Base-by-base conservation (phyloP, 2,329 filamentous ascomycete genomes). In the Sporothrix humicola region DNA sequence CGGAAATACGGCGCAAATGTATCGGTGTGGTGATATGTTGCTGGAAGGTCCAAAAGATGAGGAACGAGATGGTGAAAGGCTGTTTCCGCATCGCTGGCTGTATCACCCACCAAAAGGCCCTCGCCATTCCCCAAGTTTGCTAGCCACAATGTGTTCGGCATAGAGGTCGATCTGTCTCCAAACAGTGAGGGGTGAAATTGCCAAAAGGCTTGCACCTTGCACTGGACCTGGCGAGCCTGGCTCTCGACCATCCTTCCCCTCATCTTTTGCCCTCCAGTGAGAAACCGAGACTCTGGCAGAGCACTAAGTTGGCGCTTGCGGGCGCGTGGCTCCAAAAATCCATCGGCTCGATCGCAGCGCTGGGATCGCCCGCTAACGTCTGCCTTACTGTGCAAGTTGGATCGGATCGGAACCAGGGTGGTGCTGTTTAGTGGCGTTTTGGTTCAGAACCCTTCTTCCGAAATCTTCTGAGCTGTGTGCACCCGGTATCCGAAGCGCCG, bases 401-500 rank as follows among this genome's bases (percentile, higher is more conserved):
- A 37, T 37, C 58, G 58, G 69, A 42, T 72, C 58, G 58, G 69
- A 65, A 65, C 54, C 26, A 71, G 58, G 46, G n/a, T 65, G 46
- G 46, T 26, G 58, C 17, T 15, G 1, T 42, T 37, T 59, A 65
- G 69, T 48, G 69, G 7, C 23, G 56, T 26, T 58, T 70, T 37
- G 31, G 42, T 17, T 20, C 46, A 52, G 26, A 65, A 23, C 26
- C 42, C 50, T 31, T 58, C 58, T 65, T 63, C 69, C 56, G 69
- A 65, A 46, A 42, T 58, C 42, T 31, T n/a, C 8, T 58, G 31
- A n/a, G 23, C 37, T 10, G 15, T 37, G n/a, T 63, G 44, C 44
- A 71, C 69, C 69, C 46, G 58, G 58, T 50, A 72, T 65, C 69
- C 69, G 69, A 72, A 48, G 69, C 42, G 69, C 26, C 26, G 23